Conservation (phyloP, 2,329 filamentous ascomycete genomes). For the Paracoccidioides lutzii region DNA sequence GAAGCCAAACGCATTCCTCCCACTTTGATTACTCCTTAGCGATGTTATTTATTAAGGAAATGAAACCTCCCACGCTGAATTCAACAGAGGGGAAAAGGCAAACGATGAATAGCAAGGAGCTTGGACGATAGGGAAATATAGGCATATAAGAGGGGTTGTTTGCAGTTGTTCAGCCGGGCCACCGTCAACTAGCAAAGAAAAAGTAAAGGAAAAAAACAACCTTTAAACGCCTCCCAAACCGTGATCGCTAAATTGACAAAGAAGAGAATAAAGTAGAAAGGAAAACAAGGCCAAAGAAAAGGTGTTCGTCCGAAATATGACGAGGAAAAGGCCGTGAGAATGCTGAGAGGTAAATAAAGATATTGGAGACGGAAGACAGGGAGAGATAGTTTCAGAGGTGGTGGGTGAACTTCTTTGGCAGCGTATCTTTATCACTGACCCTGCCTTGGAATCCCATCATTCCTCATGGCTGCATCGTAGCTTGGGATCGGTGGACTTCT, state of each 20-base stretch:
- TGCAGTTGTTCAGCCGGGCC: background rate
- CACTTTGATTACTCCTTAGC: no score
- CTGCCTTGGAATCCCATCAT: conserved; percentile 7
- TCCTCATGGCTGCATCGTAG: conserved; percentile 60
- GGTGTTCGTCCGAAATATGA: conserved; percentile 1
- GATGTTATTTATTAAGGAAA: background rate
- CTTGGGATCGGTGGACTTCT: conserved; percentile 61
- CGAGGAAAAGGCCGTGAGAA: background rate
- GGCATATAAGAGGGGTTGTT: background rate
- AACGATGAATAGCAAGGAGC: background rate
- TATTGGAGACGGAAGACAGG: background rate
- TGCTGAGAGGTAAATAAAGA: background rate
- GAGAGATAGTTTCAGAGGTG: background rate
- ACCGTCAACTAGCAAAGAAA: background rate
- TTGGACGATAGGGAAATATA: background rate
- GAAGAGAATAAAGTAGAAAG: conserved; percentile 1
- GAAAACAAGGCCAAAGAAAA: background rate
- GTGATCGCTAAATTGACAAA: conserved; percentile 19
- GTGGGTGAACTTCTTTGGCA: no score
- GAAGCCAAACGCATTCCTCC: background rate
- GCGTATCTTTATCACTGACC: background rate
- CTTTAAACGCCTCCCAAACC: conserved; percentile 12
- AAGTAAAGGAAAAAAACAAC: background rate
- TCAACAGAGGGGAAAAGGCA: background rate
- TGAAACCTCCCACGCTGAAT: background rate